phyloP scores from a whole-genome alignment of 2,329 filamentous ascomycete genomes.

The Sordariomycetes sp. region DNA sequence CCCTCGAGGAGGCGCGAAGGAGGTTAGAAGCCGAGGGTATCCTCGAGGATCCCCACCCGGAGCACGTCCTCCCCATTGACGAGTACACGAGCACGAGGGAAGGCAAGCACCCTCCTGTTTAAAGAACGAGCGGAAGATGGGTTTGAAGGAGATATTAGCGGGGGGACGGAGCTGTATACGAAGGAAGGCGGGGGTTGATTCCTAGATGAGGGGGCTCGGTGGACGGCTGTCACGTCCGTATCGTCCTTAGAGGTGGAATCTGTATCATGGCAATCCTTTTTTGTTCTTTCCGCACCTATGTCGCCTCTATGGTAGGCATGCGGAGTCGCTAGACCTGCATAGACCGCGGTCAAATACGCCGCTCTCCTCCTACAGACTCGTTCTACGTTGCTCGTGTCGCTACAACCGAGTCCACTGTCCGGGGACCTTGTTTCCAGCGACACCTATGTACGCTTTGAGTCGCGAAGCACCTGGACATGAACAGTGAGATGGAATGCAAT shows the following conservation, averaged over 20 bases:
- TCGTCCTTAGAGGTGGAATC: not conserved
- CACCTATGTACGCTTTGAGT: not conserved
- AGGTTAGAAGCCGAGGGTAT: constrained; percentile 94
- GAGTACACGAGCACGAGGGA: constrained; percentile 6
- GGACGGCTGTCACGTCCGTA: not conserved
- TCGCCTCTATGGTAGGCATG: not conserved
- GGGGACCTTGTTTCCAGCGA: not conserved
- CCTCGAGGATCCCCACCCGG: constrained; percentile 59
- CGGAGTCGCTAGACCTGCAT: not conserved
- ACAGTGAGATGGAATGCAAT: not conserved
- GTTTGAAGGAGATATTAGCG: not conserved
- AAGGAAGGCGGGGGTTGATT: not conserved
- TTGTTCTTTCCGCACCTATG: not conserved
- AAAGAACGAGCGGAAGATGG: not conserved
- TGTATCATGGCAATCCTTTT: not conserved
- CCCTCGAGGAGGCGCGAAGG: constrained; percentile 88
- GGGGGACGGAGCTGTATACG: not conserved
- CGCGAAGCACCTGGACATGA: not conserved
- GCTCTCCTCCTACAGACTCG: not conserved
- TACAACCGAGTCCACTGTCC: not conserved
- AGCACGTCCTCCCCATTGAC: constrained; percentile 27
- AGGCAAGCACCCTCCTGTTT: constrained; percentile 3
- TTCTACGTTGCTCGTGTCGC: not conserved
- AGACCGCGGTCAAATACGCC: not conserved
- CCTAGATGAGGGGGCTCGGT: not conserved